These are phyloP conservation scores for Mucor velutinosus DNA, from an alignment of 371 early-diverging fungal species.

Conservation along the genomic window DNA sequence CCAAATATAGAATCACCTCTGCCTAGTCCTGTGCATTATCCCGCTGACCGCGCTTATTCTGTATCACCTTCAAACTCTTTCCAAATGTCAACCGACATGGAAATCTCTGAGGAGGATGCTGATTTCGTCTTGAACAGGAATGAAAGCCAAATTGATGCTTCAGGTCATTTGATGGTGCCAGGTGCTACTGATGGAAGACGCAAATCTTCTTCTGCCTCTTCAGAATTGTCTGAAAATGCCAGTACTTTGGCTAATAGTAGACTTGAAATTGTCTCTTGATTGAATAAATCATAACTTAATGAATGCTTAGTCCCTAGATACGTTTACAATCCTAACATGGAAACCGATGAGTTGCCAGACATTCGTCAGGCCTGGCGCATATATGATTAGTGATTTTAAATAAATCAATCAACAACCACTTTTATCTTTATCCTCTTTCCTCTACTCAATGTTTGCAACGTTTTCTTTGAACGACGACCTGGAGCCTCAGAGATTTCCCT, in stretches of 20 bases:
- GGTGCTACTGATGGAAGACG: neutral
- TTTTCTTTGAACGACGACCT: too few species aligned
- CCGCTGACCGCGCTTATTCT: constrained; percentile 27
- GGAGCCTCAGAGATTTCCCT: too few species aligned
- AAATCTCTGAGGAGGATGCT: constrained; percentile 8
- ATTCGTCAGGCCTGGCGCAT: too few species aligned
- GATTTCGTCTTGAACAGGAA: constrained; percentile 11
- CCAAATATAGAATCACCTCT: constrained; percentile 40
- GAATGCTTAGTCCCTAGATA: too few species aligned
- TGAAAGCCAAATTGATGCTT: constrained; percentile 24
- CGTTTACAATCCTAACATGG: too few species aligned
- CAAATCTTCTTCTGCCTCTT: constrained; percentile 6
- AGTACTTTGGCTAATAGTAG: neutral
- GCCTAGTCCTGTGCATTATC: constrained; percentile 32
- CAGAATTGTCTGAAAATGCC: neutral
- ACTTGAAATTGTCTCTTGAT: neutral
- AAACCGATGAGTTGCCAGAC: too few species aligned
- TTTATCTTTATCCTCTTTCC: too few species aligned
- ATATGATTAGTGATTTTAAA: too few species aligned
- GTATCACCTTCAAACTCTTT: constrained; percentile 35
- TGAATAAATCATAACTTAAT: too few species aligned
- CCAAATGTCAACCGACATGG: constrained; percentile 7
- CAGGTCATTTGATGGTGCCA: constrained; percentile 46
- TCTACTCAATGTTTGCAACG: too few species aligned
- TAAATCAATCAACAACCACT: too few species aligned